Base-by-base conservation (phyloP, 495 filamentous ascomycete species). In the Aspergillus coremiiformis region DNA sequence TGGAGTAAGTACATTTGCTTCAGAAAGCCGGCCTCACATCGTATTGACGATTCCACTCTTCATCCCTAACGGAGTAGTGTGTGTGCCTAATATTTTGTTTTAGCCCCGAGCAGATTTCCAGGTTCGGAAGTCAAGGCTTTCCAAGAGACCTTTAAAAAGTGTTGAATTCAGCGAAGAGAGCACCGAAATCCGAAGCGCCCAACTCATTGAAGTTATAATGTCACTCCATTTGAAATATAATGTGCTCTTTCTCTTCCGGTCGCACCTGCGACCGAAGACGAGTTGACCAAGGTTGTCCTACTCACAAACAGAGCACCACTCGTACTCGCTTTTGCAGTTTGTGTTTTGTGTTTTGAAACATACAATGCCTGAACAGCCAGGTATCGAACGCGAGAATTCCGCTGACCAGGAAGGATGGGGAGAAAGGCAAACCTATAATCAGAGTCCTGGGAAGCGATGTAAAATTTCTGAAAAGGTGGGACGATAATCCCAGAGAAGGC, bases 301-400 rank as follows among this genome's bases (percentile, higher is more conserved):
- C 66, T 81, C 39, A 92, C 87, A 9, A 94, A 93, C 61, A 73
- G 89, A 30, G 89, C 89, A 11, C 89, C 89, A 5, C 70, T 94
- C 22, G 84, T 92, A 9, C 70, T 94, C 15, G 89, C 89, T 6
- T 93, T 92, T 67, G 85, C 85, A 1, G 78, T 90, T 14, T 77
- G 78, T 52, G 63, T 91, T 90, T 14, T 77, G 78, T 52, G 63
- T 91, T 45, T 58, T 91, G 41, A 84, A 84, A 47, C 81, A 84
- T 59, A 90, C 88, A 0, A 91, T 89, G 83, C 86, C 88, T 0
- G 82, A 84, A 53, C 89, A 94, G 62, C 89, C 89, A 11, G 88
- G 89, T 4, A 66, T 92, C 19, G 80, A 87, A 55, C 81, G 71
- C 32, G 85, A 81, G 0, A 77, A 73, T 23, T 79, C 76, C 39